Evolutionary conservation across 139 green algal species (phyloP).

Genomic region (Spirogloea muscicola): DNA sequence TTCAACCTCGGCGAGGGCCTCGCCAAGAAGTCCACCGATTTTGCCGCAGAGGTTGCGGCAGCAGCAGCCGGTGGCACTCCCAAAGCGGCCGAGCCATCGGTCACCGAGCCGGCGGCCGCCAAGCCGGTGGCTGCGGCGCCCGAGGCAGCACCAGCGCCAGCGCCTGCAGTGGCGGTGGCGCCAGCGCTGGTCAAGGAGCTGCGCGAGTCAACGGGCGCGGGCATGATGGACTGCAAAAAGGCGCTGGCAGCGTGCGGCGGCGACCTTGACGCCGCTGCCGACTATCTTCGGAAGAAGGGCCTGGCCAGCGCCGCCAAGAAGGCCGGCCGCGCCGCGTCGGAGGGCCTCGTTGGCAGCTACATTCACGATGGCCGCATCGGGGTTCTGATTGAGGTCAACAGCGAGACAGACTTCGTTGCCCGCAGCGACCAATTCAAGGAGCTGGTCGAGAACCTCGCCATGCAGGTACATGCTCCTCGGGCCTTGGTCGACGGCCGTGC

Average conservation of each 20-base stretch:
- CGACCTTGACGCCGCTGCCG: conserved; percentile 76
- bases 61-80: not conserved
- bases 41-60: conserved; percentile 91
- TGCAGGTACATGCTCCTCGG: too few species aligned
- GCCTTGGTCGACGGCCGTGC: too few species aligned
- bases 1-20: conserved; percentile 90
- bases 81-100: not conserved
- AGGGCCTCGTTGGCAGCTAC: conserved; percentile 80
- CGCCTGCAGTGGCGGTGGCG: conserved; percentile 64
- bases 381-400: conserved; percentile 75
- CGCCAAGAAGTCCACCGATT: conserved; percentile 86
- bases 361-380: conserved; percentile 80
- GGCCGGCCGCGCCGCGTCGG: conserved; percentile 77
- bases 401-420: conserved; percentile 98
- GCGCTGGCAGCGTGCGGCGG: conserved; percentile 72
- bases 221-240: conserved; percentile 99
- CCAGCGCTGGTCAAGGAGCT: conserved; percentile 79
- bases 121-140: conserved; percentile 10
- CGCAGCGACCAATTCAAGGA: conserved; percentile 83
- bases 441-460: conserved; percentile 77
- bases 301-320: conserved; percentile 96
- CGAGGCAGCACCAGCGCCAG: conserved; percentile 12
- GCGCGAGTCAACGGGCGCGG: conserved; percentile 77
- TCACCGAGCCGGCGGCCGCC: not conserved
- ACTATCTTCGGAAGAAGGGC: conserved; percentile 92